A percentile compares a stretch with the other conserved stretches of the same genome.
These are phyloP conservation scores for Theobroma cacao DNA, from an alignment of 345 rosid species.

Conservation along the genomic window DNA sequence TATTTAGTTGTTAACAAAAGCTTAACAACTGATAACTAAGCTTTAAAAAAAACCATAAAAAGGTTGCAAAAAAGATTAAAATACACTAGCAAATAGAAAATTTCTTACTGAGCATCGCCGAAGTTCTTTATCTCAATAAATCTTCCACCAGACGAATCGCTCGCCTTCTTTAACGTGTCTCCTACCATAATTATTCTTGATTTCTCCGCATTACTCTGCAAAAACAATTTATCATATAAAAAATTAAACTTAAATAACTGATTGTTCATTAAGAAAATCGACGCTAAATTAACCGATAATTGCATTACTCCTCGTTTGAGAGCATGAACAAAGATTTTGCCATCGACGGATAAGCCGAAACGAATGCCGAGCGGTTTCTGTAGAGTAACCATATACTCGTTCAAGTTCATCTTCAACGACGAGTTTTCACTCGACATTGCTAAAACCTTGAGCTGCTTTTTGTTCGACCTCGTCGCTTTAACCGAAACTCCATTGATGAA, in stretches of 20 bases:
- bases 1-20: neutral
- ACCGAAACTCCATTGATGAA: conserved; percentile 19
- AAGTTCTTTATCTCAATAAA: conserved; percentile 54
- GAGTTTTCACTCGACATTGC: conserved; percentile 45
- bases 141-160: conserved; percentile 49
- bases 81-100: neutral
- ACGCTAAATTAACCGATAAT: neutral
- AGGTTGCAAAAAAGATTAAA: neutral
- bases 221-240: neutral
- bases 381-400: conserved; percentile 92
- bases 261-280: neutral
- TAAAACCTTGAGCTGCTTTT: conserved; percentile 21
- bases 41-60: neutral
- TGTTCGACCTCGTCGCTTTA: conserved; percentile 11
- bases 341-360: conserved; percentile 67
- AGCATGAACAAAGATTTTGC: conserved; percentile 75
- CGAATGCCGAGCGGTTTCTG: conserved; percentile 88
- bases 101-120: conserved; percentile 61
- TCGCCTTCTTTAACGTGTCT: conserved; percentile 70
- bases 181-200: conserved; percentile 92
- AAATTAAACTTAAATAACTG: neutral
- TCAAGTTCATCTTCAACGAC: conserved; percentile 65
- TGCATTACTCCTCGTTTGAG: conserved; percentile 68
- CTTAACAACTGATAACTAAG: neutral
- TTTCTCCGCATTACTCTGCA: conserved; percentile 87